A percentile compares a stretch with the other conserved stretches of the same genome.
Evolutionary conservation across 148 eudicot genomes (phyloP).

Genomic region (Rhododendron mucronatum): DNA sequence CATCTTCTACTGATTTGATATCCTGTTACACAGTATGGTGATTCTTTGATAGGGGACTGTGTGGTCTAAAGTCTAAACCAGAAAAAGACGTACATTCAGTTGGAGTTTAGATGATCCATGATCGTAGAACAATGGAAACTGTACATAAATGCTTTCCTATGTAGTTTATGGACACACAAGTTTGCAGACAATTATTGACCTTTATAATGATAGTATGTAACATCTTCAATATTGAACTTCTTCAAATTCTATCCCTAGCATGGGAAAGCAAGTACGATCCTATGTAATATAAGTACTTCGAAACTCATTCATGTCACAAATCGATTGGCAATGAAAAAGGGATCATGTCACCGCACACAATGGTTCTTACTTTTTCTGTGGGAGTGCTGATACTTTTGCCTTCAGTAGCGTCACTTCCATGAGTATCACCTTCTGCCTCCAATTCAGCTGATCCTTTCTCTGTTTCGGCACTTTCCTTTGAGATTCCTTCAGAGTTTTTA

Average conservation of each 20-base stretch:
- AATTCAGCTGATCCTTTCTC: not conserved
- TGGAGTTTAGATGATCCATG: not conserved
- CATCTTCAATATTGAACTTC: not conserved
- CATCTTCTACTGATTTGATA: not conserved
- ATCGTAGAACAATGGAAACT: not conserved
- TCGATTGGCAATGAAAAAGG: not conserved
- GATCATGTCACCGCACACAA: not conserved
- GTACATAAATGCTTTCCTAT: not conserved
- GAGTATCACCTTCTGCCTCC: conserved; percentile 4
- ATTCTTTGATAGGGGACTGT: not conserved
- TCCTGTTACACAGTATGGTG: not conserved
- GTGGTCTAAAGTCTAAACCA: not conserved
- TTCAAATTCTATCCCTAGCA: not conserved
- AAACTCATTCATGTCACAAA: not conserved
- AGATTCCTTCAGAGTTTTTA: not conserved
- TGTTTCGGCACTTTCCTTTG: conserved; percentile 1
- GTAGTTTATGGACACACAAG: not conserved
- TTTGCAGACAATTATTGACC: not conserved
- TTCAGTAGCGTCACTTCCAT: not conserved
- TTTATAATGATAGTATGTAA: not conserved
- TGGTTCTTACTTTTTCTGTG: conserved; percentile 7
- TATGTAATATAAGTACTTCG: not conserved
- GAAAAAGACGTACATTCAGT: not conserved
- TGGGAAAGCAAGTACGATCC: not conserved
- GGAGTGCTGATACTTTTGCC: not conserved